Evolutionary conservation across 306 rosid genomes (phyloP).

Genomic region (Castanea crenata): DNA sequence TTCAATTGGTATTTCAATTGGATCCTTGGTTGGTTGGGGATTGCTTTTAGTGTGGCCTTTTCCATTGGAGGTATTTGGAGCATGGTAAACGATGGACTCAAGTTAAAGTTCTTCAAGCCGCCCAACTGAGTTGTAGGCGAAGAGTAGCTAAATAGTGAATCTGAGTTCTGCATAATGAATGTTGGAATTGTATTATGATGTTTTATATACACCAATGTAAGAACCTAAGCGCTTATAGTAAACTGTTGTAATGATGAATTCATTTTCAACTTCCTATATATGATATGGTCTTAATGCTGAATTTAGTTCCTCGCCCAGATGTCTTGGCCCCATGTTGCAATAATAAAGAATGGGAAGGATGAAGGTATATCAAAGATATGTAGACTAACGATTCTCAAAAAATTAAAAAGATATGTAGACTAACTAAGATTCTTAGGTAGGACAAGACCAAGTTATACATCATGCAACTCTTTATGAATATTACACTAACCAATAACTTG

Average conservation of each 20-base stretch:
- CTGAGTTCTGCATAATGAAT: slow-evolving; percentile 7
- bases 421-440: too few species aligned
- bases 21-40: slow-evolving; percentile 90
- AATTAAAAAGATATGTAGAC: too few species aligned
- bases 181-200: not conserved
- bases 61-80: slow-evolving; percentile 99
- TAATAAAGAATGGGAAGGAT: not conserved
- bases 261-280: not conserved
- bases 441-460: too few species aligned
- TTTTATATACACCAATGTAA: not conserved
- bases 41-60: slow-evolving; percentile 87
- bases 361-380: too few species aligned
- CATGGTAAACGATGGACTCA: slow-evolving; percentile 87
- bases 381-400: too few species aligned
- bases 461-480: too few species aligned
- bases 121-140: slow-evolving; percentile 45
- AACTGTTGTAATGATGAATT: slow-evolving; percentile 6
- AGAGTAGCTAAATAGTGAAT: not conserved
- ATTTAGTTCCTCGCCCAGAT: not conserved
- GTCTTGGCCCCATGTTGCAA: not conserved
- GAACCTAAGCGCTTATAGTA: slow-evolving; percentile 9
- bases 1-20: slow-evolving; percentile 95
- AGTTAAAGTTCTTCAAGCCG: slow-evolving; percentile 94
- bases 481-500: too few species aligned
- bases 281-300: not conserved